A percentile compares a stretch with the other conserved stretches of the same genome.
Conservation (phyloP, 1,284 basidiomycete species). For the Clitocybe nebularis region DNA sequence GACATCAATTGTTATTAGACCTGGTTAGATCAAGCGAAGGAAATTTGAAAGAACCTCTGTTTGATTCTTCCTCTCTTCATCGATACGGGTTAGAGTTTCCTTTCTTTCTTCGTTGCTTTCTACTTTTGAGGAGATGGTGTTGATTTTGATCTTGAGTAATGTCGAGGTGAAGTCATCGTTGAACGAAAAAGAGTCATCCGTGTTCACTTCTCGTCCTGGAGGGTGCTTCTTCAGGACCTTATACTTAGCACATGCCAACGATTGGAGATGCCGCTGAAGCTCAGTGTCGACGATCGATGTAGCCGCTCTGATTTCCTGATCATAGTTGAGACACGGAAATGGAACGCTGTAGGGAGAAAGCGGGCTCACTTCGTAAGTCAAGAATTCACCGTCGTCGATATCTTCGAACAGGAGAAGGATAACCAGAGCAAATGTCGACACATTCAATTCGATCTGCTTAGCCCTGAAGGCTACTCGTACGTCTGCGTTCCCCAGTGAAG, state of each 20-base stretch:
- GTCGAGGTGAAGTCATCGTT: constrained; percentile 79
- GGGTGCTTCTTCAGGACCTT: constrained; percentile 93
- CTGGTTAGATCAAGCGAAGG: too few relatives aligned
- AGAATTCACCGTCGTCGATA: constrained; percentile 58
- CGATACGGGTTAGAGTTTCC: constrained; percentile 89
- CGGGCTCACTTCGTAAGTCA: constrained; percentile 66
- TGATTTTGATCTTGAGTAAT: constrained; percentile 92
- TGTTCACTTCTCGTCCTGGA: constrained; percentile 76
- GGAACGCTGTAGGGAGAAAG: neutral
- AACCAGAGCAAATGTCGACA: constrained; percentile 88
- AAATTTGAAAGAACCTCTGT: constrained; percentile 65
- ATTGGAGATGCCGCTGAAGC: constrained; percentile 89
- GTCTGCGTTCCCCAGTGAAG: constrained; percentile 90
- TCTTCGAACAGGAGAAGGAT: constrained; percentile 89
- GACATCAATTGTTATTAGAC: too few relatives aligned
- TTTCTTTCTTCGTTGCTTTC: constrained; percentile 86
- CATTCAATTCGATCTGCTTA: constrained; percentile 85
- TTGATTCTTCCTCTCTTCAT: constrained; percentile 89
- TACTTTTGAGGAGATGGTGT: constrained; percentile 82
- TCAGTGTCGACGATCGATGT: constrained; percentile 78
- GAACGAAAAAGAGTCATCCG: constrained; percentile 85
- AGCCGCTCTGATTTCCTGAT: constrained; percentile 64
- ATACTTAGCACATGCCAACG: constrained; percentile 95
- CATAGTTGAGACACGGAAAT: constrained; percentile 6
- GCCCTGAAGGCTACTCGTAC: constrained; percentile 81